Base-by-base conservation (phyloP, 805 yeast genomes). In the Candida easanensis region DNA sequence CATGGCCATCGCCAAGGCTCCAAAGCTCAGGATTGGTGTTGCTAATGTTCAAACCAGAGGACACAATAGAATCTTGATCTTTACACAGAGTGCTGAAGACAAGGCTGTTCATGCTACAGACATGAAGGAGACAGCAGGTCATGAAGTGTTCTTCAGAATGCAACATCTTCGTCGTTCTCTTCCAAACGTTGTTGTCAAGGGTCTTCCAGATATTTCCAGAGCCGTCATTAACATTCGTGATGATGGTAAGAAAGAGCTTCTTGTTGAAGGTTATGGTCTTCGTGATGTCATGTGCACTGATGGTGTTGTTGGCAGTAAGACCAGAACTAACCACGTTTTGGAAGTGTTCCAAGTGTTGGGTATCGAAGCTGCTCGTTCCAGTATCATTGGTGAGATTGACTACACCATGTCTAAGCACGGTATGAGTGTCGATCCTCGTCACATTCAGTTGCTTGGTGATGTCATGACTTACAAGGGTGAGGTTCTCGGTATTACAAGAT, bases 371-470 rank as follows among this genome's bases (percentile, higher is more conserved):
- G 99, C 99, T 1, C 77, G 99, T 63, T 70, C 88, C 0, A 84
- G 96, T 54, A 93, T 93, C 62, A 85, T 93, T 61, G 81, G 81
- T 50, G 99, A 93, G 70, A 93, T 93, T 65, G 96, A 87, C 61
- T 89, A 89, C 62, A 93, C 99, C 42, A 93, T 93, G 99, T 82
- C 96, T 62, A 88, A 89, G 67, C 99, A 93, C 73, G 99, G 99
- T 68, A 93, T 93, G 99, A 88, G 96, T 64, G 97, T 93, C 38
- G 99, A 93, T 74, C 99, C 98, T 48, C 96, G 99, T 74, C 99
- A 93, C 65, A 90, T 95, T 63, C 98, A 93, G 70, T 72, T 93
- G 36, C 71, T 93, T 51, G 99, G 99, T 52, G 99, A 93, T 66
- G 98, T 93, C 38, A 93, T 93, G 99, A 88, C 98, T 0, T 93